Evolutionary conservation across 2,329 filamentous ascomycete genomes (phyloP).

Genomic region (Aspergillus pseudonomiae): DNA sequence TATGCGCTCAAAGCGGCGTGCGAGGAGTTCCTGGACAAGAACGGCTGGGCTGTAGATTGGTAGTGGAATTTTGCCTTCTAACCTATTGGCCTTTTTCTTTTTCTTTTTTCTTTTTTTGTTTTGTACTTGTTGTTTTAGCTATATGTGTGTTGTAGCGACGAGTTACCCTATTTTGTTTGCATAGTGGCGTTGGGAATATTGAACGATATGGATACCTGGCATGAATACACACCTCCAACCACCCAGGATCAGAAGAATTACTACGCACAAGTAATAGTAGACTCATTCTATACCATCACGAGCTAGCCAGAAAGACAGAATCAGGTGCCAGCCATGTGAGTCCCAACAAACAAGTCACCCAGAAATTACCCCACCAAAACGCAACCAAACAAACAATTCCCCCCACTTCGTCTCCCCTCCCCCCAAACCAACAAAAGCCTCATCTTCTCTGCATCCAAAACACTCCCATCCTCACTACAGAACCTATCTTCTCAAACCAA

Average conservation of each 20-base stretch:
- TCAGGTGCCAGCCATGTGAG: neutral
- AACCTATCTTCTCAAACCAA: neutral
- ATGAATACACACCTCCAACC: neutral
- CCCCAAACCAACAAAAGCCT: neutral
- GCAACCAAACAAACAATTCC: neutral
- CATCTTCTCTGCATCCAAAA: neutral
- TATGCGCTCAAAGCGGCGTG: conserved; percentile 79
- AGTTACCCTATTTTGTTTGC: neutral
- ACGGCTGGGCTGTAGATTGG: conserved; percentile 94
- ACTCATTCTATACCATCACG: neutral
- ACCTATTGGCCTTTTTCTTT: neutral
- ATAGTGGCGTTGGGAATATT: neutral
- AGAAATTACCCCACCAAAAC: conserved; percentile 2
- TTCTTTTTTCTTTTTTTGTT: neutral
- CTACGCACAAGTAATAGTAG: neutral
- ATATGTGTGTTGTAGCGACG: neutral
- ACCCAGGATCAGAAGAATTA: neutral
- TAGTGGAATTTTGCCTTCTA: conserved; percentile 40
- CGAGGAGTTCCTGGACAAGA: conserved; percentile 79
- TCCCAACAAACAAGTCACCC: conserved; percentile 5
- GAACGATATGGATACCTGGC: neutral
- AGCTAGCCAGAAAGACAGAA: too few relatives aligned
- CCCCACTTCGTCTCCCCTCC: neutral
- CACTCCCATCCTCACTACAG: neutral
- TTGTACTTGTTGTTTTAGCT: neutral